phyloP scores from a whole-genome alignment of 805 yeast species.

The Wickerhamiella alocasiicola region DNA sequence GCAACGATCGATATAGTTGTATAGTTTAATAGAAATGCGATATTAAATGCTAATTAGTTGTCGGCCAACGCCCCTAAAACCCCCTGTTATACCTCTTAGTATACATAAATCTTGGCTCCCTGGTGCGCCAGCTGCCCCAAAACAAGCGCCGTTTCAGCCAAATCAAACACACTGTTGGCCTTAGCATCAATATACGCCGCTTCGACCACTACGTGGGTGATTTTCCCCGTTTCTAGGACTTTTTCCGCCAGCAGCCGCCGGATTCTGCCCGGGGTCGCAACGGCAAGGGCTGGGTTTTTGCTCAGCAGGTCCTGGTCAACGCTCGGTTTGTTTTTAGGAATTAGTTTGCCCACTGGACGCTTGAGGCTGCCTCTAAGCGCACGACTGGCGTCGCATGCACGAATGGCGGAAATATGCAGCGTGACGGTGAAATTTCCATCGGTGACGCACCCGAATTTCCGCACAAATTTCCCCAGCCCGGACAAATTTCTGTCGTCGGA shows the following conservation, averaged over 20 bases:
- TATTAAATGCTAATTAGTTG: too few species aligned
- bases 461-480: slow-evolving; percentile 44
- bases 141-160: slow-evolving; percentile 23
- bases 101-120: slow-evolving; percentile 40
- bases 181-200: slow-evolving; percentile 50
- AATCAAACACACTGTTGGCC: slow-evolving; percentile 48
- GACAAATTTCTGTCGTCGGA: slow-evolving; percentile 41
- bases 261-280: slow-evolving; percentile 54
- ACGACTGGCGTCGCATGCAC: slow-evolving; percentile 78
- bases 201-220: slow-evolving; percentile 48
- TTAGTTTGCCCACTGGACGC: slow-evolving; percentile 42
- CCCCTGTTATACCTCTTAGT: too few species aligned
- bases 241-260: slow-evolving; percentile 36
- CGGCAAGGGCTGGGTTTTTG: slow-evolving; percentile 35
- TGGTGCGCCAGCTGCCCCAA: slow-evolving; percentile 19
- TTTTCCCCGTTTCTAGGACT: slow-evolving; percentile 32
- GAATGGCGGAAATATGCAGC: slow-evolving; percentile 62
- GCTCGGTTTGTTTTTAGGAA: slow-evolving; percentile 58
- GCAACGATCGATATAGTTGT: too few species aligned
- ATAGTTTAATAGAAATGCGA: too few species aligned
- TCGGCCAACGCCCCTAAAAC: too few species aligned
- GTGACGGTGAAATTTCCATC: slow-evolving; percentile 36
- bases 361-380: slow-evolving; percentile 30
- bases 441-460: slow-evolving; percentile 29
- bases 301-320: slow-evolving; percentile 43